Evolutionary conservation across 345 rosid species (phyloP).

Genomic region (Jatropha curcas): DNA sequence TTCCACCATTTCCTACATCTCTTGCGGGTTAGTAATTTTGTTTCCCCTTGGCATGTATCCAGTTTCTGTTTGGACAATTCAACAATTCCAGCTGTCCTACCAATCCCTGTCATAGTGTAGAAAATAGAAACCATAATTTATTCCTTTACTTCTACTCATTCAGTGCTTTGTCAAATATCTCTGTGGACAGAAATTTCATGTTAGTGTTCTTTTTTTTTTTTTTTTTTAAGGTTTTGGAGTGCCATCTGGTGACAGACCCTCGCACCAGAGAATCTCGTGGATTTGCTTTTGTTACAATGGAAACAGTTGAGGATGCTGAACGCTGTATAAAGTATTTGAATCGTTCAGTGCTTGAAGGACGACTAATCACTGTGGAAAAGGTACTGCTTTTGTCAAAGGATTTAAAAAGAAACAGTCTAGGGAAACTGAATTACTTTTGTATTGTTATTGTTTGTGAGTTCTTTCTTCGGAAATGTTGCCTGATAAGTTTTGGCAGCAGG

Average conservation of each 20-base stretch:
- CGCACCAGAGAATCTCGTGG: slow-evolving; percentile 66
- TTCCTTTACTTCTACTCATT: neutral
- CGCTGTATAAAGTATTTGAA: slow-evolving; percentile 63
- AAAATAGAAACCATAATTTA: slow-evolving; percentile 8
- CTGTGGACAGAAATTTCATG: slow-evolving; percentile 4
- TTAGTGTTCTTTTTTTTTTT: no score
- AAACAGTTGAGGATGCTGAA: slow-evolving; percentile 48
- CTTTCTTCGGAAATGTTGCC: slow-evolving; percentile 39
- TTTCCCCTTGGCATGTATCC: neutral
- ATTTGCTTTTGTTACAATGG: slow-evolving; percentile 72
- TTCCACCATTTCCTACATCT: neutral
- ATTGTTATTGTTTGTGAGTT: slow-evolving; percentile 16
- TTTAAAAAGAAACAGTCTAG: neutral
- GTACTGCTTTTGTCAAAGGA: slow-evolving; percentile 27
- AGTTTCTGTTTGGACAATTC: neutral
- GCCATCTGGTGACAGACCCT: slow-evolving; percentile 60
- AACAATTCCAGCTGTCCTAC: neutral
- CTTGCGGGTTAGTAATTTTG: no score
- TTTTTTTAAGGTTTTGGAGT: slow-evolving; percentile 52
- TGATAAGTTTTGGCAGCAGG: slow-evolving; percentile 74
- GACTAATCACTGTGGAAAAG: slow-evolving; percentile 64
- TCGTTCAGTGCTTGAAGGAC: slow-evolving; percentile 66
- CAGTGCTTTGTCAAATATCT: neutral
- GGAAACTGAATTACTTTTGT: slow-evolving; percentile 16
- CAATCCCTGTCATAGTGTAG: neutral